Evolutionary conservation across 805 yeast species (phyloP).

Genomic region (Hanseniaspora vineae): DNA sequence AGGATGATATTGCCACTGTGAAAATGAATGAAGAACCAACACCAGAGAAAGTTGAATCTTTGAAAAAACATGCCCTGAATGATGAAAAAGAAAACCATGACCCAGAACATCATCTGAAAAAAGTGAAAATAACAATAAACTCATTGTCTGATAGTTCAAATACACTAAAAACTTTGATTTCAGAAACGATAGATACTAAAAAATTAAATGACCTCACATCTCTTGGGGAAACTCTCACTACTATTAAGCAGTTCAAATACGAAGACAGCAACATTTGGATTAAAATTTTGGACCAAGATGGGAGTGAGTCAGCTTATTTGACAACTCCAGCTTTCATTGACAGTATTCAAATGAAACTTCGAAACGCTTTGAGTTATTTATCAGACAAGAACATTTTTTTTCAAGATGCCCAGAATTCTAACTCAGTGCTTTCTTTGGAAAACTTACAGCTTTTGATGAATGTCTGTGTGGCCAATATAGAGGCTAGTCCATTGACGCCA

Average conservation of each 20-base stretch:
- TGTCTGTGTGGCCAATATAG: neutral
- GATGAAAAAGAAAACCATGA: neutral
- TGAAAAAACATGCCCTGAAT: neutral
- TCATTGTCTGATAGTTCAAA: neutral
- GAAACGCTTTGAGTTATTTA: slow-evolving; percentile 7
- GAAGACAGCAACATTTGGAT: neutral
- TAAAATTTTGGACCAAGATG: neutral
- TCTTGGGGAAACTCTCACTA: too few relatives aligned
- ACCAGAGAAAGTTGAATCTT: neutral
- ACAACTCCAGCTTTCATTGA: slow-evolving; percentile 9
- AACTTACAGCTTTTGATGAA: neutral
- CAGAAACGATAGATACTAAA: too few relatives aligned
- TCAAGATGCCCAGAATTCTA: too few relatives aligned
- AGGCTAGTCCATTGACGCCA: neutral
- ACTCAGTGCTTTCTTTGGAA: neutral
- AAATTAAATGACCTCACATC: too few relatives aligned
- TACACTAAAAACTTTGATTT: too few relatives aligned
- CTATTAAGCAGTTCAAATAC: neutral
- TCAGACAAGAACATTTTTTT: neutral
- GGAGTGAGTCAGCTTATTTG: slow-evolving; percentile 1
- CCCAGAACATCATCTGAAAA: too few relatives aligned
- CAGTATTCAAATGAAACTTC: slow-evolving; percentile 9
- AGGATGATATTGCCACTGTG: neutral
- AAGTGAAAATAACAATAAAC: neutral
- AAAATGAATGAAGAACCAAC: too few relatives aligned